Evolutionary conservation across 2,329 filamentous ascomycete species (phyloP), one percentile per base, ranked within the genome.

Genomic region (Myrmaecium sp.): DNA sequence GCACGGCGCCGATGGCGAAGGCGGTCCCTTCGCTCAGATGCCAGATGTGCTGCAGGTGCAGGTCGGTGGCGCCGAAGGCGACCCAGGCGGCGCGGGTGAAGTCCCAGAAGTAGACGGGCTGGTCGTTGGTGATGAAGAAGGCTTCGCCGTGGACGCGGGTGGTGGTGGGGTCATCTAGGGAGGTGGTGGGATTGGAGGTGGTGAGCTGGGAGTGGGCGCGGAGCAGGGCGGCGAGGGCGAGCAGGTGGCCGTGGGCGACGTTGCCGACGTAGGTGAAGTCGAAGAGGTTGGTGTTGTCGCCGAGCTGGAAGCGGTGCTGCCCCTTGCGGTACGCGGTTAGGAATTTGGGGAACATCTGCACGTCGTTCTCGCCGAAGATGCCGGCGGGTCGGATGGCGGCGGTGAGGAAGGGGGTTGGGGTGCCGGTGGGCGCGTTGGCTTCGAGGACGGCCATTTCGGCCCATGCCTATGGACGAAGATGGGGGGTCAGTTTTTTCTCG

Each of bases 191-290:
- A n/a, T 39, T 32, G n/a, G n/a, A n/a, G n/a, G n/a, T n/a, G n/a
- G n/a, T n/a, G 11, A 46, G 35, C 17, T 46, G 37, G 26, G 52
- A 48, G 34, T 49, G 41, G 5, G 57, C 58, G 4, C 50, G 44
- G 12, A 66, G 49, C 0, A 69, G 55, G 0, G 60, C 62, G 9
- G 55, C 47, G 1, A 57, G 52, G 3, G 58, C 60, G 8, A 66
- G 51, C 26, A 66, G 43, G 34, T 67, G 62, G 1, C 56, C 62
- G 36, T 63, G 53, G 3, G 58, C 58, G 9, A 63, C 53, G 38
- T 66, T 66, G 21, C 50, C 58, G 23, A 62, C 56, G 36, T 64
- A 64, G 19, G 59, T 62, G 33, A 61, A 64, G 41, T 66, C 62
- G 45, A 62, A 65, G 2, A 64, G 44, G 38, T 66, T 66, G 30